Evolutionary conservation across 2,329 filamentous ascomycete genomes (phyloP).

Genomic region (Incumbomyces lentus): DNA sequence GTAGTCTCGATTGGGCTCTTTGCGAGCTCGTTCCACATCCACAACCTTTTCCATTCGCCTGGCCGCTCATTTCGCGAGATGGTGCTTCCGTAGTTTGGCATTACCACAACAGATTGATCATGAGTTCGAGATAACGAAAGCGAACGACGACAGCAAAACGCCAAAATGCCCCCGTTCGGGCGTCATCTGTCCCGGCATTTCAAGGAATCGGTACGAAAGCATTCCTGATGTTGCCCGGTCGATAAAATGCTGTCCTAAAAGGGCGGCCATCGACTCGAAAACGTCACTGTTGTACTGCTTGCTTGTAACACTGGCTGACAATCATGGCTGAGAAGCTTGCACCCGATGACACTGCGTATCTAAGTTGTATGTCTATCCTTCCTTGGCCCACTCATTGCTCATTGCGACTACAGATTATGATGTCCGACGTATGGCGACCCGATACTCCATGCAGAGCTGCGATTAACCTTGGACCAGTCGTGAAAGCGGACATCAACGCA

Average conservation of each 20-base stretch:
- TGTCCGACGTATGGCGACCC: slow-evolving; percentile 46
- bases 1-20: too few species aligned
- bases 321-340: slow-evolving; percentile 29
- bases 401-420: slow-evolving; percentile 45
- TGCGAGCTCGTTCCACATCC: too few species aligned
- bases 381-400: neutral
- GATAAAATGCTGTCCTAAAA: neutral
- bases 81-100: neutral
- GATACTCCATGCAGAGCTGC: too few species aligned
- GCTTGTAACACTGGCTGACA: slow-evolving; percentile 7
- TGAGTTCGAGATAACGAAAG: neutral
- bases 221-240: slow-evolving; percentile 1
- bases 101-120: slow-evolving; percentile 11
- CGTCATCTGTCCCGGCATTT: slow-evolving; percentile 43
- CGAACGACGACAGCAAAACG: neutral
- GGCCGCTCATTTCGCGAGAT: too few species aligned
- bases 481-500: slow-evolving; percentile 76
- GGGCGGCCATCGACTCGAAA: neutral
- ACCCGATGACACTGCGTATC: slow-evolving; percentile 54
- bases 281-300: neutral
- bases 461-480: slow-evolving; percentile 48
- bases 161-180: slow-evolving; percentile 40
- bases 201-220: slow-evolving; percentile 36
- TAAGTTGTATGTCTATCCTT: slow-evolving; percentile 50
- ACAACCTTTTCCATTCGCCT: too few species aligned